Conservation (phyloP, 129 eudicot species). For the Deinandra increscens region DNA sequence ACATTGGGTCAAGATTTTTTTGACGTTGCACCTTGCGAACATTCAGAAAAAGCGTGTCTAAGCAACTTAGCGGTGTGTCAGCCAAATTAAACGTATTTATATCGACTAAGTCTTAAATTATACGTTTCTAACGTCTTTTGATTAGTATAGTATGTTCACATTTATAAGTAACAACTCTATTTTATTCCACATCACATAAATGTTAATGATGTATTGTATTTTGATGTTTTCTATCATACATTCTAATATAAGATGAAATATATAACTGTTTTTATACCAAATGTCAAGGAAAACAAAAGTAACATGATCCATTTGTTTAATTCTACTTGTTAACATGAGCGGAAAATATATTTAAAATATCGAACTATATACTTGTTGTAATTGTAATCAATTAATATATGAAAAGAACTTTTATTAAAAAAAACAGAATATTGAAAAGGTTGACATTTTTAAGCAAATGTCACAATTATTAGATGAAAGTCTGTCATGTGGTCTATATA, state of each 20-base stretch:
- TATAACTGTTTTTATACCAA: neutral
- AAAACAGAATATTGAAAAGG: conserved; percentile 3
- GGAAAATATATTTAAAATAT: neutral
- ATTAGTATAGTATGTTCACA: neutral
- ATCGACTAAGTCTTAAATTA: too few species aligned
- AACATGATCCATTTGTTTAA: conserved; percentile 20
- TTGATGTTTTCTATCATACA: neutral
- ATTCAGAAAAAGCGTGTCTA: too few species aligned
- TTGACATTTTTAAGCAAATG: conserved; percentile 29
- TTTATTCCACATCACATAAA: neutral
- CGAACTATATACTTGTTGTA: conserved; percentile 3
- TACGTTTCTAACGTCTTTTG: too few species aligned
- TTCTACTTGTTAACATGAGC: conserved; percentile 13
- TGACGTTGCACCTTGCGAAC: too few species aligned
- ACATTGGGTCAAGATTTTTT: too few species aligned
- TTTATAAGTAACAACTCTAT: neutral
- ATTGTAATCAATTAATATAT: neutral
- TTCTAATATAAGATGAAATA: neutral
- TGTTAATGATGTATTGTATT: neutral
- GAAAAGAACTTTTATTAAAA: neutral
- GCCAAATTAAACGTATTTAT: too few species aligned
- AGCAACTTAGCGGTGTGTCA: too few species aligned
- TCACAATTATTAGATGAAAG: conserved; percentile 21
- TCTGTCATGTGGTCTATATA: conserved; percentile 17
- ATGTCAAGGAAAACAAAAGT: neutral